Base-by-base conservation (phyloP, 768 basidiomycete genomes). In the Macrocybe gigantea region DNA sequence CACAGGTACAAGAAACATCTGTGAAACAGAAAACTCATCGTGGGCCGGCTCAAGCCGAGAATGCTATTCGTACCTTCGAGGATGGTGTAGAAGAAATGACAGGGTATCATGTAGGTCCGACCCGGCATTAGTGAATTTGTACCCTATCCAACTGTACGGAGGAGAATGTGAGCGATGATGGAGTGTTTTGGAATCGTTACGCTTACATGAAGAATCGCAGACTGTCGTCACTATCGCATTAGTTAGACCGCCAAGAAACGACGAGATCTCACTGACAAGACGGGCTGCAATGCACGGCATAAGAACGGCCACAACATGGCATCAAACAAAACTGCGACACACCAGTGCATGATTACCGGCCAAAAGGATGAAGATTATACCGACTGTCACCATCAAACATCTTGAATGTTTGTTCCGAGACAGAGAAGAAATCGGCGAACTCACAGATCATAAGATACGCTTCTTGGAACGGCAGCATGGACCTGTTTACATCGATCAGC, bases 281-380 rank as follows among this genome's bases (percentile, higher is more conserved):
- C 72, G 5, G 82, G 81, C 79, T 82, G 48, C 14, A 44, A n/a
- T 39, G 31, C 22, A 44, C 5, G n/a, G 13, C 4, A 45, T n/a
- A 8, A 40, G 42, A 14, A 9, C 31, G 35, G 41, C 7, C 8
- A 40, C 48, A 14, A 31, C 41, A 4, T 9, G 22, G 8, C 34
- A 38, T 45, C 14, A 9, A 47, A 29, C 4, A 43, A 39, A 35
- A 10, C 44, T 43, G 10, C 13, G 38, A 72, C 82, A 56, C 47
- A 86, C 84, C 61, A 84, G 69, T 0, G 83, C 85, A 52, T 85
- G 86, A 57, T 90, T 90, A 12, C 88, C 88, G 15, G 83, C 87
- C 31, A 89, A 64, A 49, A 90, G 86, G 10, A 76, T 67, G 34
- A 85, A 71, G 7, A 81, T 73, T 53, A 86, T 58, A 31, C 72